These are phyloP conservation scores for Amanita jacksonii DNA, from an alignment of 768 basidiomycete genomes.

Conservation along the genomic window DNA sequence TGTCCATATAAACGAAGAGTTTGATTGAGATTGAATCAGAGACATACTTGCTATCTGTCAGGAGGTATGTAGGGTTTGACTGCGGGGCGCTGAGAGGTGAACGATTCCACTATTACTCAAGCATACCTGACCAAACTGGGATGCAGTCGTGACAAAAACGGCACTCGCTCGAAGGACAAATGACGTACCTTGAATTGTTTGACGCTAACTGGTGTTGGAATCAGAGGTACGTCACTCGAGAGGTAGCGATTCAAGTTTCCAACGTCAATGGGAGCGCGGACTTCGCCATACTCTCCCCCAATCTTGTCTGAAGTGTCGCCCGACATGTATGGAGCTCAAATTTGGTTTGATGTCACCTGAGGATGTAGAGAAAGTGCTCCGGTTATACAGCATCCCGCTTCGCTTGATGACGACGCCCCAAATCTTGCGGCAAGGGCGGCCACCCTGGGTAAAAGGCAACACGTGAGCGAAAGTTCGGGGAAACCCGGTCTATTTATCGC, in stretches of 20 bases:
- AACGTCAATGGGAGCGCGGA: constrained; percentile 63
- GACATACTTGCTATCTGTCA: constrained; percentile 64
- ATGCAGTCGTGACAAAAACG: not conserved
- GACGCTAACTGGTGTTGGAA: constrained; percentile 60
- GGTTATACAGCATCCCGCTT: too few species aligned
- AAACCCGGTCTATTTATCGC: constrained; percentile 27
- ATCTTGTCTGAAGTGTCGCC: constrained; percentile 29
- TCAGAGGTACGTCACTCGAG: constrained; percentile 36
- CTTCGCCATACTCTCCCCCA: constrained; percentile 68
- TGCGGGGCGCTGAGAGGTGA: constrained; percentile 18
- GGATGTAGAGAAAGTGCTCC: too few species aligned
- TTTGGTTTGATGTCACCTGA: not conserved
- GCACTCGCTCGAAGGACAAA: not conserved
- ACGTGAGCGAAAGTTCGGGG: constrained; percentile 29
- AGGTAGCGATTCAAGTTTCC: constrained; percentile 61
- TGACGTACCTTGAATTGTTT: constrained; percentile 85
- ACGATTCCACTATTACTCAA: not conserved
- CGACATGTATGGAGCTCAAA: not conserved
- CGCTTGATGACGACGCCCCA: too few species aligned
- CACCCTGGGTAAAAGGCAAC: not conserved
- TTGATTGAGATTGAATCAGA: not conserved
- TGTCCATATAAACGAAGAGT: constrained; percentile 16
- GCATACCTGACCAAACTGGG: constrained; percentile 79
- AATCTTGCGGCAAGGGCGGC: too few species aligned
- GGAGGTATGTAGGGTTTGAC: constrained; percentile 96